Percentiles rank a stretch among this genome's conserved stretches.
These are phyloP conservation scores for Apostasia ramifera DNA, from an alignment of 106 monocot species.

Conservation along the genomic window DNA sequence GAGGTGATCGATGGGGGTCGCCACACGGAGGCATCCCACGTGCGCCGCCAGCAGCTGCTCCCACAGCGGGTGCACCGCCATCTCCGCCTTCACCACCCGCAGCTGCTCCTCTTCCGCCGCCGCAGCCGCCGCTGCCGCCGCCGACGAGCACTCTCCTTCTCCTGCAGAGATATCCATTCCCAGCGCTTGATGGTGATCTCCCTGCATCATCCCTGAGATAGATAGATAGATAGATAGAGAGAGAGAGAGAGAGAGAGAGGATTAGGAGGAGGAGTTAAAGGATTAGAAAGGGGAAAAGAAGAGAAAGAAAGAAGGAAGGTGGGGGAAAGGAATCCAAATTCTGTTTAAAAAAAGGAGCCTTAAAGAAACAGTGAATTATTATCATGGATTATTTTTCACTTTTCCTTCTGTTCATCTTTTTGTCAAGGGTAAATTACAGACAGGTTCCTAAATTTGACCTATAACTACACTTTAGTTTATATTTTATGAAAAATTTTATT, in stretches of 20 bases:
- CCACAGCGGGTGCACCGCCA: conserved; percentile 79
- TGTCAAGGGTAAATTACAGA: no score
- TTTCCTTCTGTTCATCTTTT: no score
- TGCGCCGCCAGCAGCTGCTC: conserved; percentile 84
- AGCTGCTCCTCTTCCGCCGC: conserved; percentile 37
- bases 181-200: conserved; percentile 14
- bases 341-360: neutral
- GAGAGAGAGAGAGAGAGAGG: conserved; percentile 9
- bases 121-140: conserved; percentile 20
- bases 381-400: no score
- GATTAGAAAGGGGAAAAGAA: neutral
- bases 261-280: conserved; percentile 11
- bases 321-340: conserved; percentile 15
- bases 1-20: conserved; percentile 90
- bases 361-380: no score
- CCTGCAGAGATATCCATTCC: conserved; percentile 26
- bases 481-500: no score
- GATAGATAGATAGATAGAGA: conserved; percentile 20
- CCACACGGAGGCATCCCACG: conserved; percentile 81
- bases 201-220: conserved; percentile 22
- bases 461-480: no score
- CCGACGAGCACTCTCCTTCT: conserved; percentile 30
- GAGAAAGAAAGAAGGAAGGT: conserved; percentile 15
- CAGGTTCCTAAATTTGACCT: no score
- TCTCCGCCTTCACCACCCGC: conserved; percentile 78